These are phyloP conservation scores for Hypoxylon sp. DNA, from an alignment of 2,329 filamentous ascomycete genomes.

Conservation along the genomic window DNA sequence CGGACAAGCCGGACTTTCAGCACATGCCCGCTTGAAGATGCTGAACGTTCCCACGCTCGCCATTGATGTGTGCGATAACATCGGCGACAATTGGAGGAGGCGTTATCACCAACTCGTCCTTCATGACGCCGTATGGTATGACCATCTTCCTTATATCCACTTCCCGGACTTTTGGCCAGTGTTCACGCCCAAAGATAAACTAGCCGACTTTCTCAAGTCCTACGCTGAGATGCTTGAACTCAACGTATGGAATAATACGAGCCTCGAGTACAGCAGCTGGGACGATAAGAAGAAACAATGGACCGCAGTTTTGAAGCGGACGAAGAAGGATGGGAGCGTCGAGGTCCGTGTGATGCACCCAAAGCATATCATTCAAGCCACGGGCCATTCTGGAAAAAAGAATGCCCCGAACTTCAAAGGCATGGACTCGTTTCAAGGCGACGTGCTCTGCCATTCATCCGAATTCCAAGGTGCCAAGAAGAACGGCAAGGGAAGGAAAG, in stretches of 20 bases:
- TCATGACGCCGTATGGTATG: slow-evolving; percentile 72
- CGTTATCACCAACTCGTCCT: slow-evolving; percentile 69
- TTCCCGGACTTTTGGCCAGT: slow-evolving; percentile 73
- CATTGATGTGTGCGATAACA: slow-evolving; percentile 62
- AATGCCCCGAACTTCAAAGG: slow-evolving; percentile 70
- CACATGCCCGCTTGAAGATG: slow-evolving; percentile 67
- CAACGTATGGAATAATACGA: slow-evolving; percentile 71
- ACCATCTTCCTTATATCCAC: slow-evolving; percentile 70
- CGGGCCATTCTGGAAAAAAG: slow-evolving; percentile 76
- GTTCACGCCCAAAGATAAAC: slow-evolving; percentile 76
- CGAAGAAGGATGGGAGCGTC: slow-evolving; percentile 44
- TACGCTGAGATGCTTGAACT: slow-evolving; percentile 73
- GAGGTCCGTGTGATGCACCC: slow-evolving; percentile 70
- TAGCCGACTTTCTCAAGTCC: slow-evolving; percentile 72
- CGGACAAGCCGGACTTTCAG: slow-evolving; percentile 67
- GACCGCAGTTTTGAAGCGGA: slow-evolving; percentile 59
- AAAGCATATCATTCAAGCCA: slow-evolving; percentile 74
- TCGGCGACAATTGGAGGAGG: slow-evolving; percentile 72
- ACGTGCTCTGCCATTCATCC: slow-evolving; percentile 66
- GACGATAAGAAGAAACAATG: slow-evolving; percentile 63
- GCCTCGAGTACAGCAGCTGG: slow-evolving; percentile 60
- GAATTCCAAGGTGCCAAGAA: slow-evolving; percentile 61
- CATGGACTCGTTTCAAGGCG: slow-evolving; percentile 64
- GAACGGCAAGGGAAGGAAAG: slow-evolving; percentile 59
- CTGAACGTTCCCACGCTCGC: slow-evolving; percentile 64